Evolutionary conservation across 345 rosid species (phyloP).

Genomic region (Psidium guajava): DNA sequence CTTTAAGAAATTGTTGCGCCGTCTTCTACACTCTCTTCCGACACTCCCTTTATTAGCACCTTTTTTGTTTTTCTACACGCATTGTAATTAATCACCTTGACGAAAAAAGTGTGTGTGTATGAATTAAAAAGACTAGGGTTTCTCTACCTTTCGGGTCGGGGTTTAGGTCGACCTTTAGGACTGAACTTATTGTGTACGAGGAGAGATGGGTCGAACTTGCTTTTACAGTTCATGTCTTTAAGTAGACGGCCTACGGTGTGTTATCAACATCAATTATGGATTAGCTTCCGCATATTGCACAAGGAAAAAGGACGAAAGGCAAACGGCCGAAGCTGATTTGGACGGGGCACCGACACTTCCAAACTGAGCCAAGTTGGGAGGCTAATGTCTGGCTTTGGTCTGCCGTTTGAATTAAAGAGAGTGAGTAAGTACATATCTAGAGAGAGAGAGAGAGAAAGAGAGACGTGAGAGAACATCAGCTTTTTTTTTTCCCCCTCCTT

Average conservation of each 20-base stretch:
- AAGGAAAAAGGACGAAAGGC: neutral
- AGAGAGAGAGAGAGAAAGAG: no score
- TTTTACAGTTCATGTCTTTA: neutral
- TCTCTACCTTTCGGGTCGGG: neutral
- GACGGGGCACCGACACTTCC: no score
- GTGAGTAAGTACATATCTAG: no score
- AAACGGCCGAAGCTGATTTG: no score
- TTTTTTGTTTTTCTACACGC: neutral
- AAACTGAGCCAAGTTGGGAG: no score
- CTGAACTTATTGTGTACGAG: neutral
- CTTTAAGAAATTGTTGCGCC: neutral
- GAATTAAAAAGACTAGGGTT: neutral
- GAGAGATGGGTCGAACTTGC: neutral
- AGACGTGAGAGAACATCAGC: no score
- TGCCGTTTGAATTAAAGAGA: no score
- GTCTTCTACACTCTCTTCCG: neutral
- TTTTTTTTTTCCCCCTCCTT: no score
- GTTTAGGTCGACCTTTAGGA: neutral
- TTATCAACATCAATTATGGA: neutral
- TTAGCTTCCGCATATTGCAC: neutral
- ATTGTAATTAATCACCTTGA: neutral
- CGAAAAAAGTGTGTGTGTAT: neutral
- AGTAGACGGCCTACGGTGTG: neutral
- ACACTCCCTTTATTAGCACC: neutral
- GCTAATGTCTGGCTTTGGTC: no score